These are phyloP conservation scores for Pseudogymnoascus sp. DNA, from an alignment of 2,329 filamentous ascomycete genomes.

Conservation along the genomic window DNA sequence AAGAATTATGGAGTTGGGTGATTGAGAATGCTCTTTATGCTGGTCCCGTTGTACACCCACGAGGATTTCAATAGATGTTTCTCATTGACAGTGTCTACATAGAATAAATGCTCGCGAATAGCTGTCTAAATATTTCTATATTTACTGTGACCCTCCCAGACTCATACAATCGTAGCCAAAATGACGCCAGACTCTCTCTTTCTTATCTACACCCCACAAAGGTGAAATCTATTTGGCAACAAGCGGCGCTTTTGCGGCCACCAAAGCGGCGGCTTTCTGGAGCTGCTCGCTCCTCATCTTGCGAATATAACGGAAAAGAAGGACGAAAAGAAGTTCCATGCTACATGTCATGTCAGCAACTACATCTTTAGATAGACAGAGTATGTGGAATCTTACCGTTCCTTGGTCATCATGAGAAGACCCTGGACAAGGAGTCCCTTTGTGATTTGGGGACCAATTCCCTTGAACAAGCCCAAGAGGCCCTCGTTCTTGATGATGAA, in stretches of 20 bases:
- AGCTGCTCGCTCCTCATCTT: conserved; percentile 63
- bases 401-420: conserved; percentile 98
- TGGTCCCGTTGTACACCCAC: neutral
- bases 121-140: conserved; percentile 6
- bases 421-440: conserved; percentile 94
- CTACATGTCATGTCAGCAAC: conserved; percentile 28
- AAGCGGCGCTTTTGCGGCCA: conserved; percentile 48
- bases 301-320: conserved; percentile 75
- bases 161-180: conserved; percentile 8
- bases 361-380: conserved; percentile 13
- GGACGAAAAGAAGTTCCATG: conserved; percentile 80
- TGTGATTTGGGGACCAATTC: conserved; percentile 84
- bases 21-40: neutral
- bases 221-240: conserved; percentile 23
- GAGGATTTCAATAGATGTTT: neutral
- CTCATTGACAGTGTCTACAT: neutral
- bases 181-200: neutral
- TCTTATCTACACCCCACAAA: conserved; percentile 1
- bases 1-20: neutral
- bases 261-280: conserved; percentile 55
- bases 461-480: conserved; percentile 80
- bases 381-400: conserved; percentile 52
- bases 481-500: conserved; percentile 92
- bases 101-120: neutral
- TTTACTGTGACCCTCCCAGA: conserved; percentile 7